phyloP scores from a whole-genome alignment of 2,329 filamentous ascomycete species.

The Ophiosphaerella korrae region DNA sequence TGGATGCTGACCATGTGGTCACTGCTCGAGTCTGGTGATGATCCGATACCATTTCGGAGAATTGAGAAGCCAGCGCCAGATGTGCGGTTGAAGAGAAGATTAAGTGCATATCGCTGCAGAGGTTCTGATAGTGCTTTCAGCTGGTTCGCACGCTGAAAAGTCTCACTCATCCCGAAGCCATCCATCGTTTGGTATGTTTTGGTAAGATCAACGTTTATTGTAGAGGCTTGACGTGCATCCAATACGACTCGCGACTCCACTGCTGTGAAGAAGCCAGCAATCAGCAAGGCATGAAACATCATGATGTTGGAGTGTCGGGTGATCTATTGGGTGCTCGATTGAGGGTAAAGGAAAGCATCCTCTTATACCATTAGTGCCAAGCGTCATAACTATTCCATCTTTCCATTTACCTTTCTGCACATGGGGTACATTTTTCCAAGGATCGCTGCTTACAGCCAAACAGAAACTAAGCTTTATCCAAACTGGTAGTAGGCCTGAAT shows the following conservation, averaged over 20 bases:
- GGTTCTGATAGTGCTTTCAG: conserved; percentile 46
- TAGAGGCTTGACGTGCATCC: conserved; percentile 23
- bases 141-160: conserved; percentile 54
- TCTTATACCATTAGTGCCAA: too few species aligned
- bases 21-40: conserved; percentile 49
- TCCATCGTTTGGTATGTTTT: conserved; percentile 55
- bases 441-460: too few species aligned
- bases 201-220: conserved; percentile 50
- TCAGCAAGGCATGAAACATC: conserved; percentile 6
- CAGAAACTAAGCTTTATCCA: too few species aligned
- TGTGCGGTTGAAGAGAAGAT: conserved; percentile 54
- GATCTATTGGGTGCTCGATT: too few species aligned
- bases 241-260: conserved; percentile 7
- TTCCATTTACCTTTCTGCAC: too few species aligned
- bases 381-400: too few species aligned
- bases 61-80: conserved; percentile 54
- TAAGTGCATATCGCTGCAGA: conserved; percentile 50
- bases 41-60: conserved; percentile 54
- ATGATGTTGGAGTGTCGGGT: conserved; percentile 4
- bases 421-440: too few species aligned
- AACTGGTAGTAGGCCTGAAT: too few species aligned
- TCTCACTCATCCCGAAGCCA: conserved; percentile 54
- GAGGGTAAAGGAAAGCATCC: too few species aligned
- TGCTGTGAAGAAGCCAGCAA: conserved; percentile 8
- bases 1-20: conserved; percentile 45